These are phyloP conservation scores for Fusarium nematophilum DNA, from an alignment of 2,329 filamentous ascomycete genomes.

Conservation along the genomic window DNA sequence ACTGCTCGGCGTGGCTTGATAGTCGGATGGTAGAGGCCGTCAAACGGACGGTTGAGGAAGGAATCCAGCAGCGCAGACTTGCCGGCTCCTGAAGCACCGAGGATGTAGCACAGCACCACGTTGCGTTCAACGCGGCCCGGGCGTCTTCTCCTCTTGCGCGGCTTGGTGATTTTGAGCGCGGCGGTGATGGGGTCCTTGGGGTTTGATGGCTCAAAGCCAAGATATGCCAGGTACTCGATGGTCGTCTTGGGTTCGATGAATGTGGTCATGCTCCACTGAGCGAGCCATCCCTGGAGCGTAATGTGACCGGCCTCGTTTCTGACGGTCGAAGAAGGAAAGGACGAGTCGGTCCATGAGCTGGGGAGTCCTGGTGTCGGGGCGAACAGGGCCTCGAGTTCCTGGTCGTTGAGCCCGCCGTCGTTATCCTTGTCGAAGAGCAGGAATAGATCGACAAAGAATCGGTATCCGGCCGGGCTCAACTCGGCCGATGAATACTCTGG, in stretches of 20 bases:
- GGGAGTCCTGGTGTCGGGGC: conserved; percentile 93
- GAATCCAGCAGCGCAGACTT: conserved; percentile 93
- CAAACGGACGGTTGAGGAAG: conserved; percentile 90
- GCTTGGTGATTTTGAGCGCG: conserved; percentile 91
- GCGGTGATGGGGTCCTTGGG: conserved; percentile 81
- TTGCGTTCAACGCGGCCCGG: conserved; percentile 91
- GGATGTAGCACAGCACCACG: conserved; percentile 91
- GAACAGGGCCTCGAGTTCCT: conserved; percentile 87
- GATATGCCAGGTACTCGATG: conserved; percentile 93
- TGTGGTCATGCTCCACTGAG: conserved; percentile 99
- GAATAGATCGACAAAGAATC: conserved; percentile 97
- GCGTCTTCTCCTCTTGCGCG: conserved; percentile 84
- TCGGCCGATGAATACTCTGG: conserved; percentile 93
- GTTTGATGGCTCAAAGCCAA: conserved; percentile 88
- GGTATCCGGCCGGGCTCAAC: conserved; percentile 91
- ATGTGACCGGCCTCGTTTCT: conserved; percentile 95
- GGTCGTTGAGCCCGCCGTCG: conserved; percentile 89
- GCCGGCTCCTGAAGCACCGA: conserved; percentile 86
- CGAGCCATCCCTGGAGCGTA: conserved; percentile 96
- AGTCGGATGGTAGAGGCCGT: conserved; percentile 85
- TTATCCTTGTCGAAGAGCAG: conserved; percentile 97
- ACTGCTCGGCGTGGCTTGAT: conserved; percentile 95
- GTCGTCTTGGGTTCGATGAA: conserved; percentile 96
- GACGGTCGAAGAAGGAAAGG: conserved; percentile 93
- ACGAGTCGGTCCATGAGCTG: conserved; percentile 85